These are phyloP conservation scores for Suillus occidentalis DNA, from an alignment of 768 basidiomycete species.

Conservation along the genomic window DNA sequence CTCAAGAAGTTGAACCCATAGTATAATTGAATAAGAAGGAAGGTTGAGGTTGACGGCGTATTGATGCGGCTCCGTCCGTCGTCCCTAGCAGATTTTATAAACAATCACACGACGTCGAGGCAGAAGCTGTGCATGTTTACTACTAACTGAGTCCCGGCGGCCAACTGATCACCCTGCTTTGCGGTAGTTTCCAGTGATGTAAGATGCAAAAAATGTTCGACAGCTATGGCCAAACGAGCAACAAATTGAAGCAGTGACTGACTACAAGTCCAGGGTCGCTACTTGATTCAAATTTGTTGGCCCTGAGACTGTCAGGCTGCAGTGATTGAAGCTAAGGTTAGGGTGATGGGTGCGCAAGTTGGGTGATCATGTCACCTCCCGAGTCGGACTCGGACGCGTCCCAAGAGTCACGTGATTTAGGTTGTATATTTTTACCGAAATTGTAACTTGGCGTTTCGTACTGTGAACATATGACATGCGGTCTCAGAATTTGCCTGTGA, in stretches of 20 bases:
- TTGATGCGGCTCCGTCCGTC: no score
- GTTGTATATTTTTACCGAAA: no score
- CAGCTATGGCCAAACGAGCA: neutral
- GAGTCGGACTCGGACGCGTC: no score
- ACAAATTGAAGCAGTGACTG: no score
- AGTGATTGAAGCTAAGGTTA: neutral
- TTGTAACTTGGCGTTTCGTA: no score
- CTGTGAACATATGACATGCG: neutral
- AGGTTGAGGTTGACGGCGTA: neutral
- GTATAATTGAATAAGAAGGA: neutral
- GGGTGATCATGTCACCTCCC: no score
- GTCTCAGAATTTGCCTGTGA: neutral
- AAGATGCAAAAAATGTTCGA: neutral
- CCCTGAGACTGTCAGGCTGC: neutral
- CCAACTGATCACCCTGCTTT: neutral
- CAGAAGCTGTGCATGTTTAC: neutral
- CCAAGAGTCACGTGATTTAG: neutral
- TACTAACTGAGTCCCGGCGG: neutral
- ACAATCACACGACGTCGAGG: neutral
- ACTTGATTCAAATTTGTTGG: neutral
- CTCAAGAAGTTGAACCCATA: neutral
- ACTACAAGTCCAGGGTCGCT: neutral
- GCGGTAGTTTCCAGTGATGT: no score
- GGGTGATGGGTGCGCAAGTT: no score
- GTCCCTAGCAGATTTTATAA: no score